Conservation (phyloP, 2,329 filamentous ascomycete genomes). For the Colletotrichum sp. region DNA sequence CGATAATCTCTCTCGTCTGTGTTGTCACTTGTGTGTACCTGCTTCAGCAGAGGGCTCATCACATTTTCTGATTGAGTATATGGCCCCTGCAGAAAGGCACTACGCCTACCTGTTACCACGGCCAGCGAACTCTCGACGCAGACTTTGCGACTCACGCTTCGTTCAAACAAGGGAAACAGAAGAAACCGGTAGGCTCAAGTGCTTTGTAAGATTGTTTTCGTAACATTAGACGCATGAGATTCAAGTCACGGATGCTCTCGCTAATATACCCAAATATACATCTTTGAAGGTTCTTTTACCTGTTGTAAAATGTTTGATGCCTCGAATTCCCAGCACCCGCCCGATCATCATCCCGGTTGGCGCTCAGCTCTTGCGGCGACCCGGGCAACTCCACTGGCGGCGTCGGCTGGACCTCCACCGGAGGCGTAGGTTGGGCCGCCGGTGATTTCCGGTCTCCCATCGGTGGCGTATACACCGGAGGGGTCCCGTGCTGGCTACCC, state of each 20-base stretch:
- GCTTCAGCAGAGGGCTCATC: background rate
- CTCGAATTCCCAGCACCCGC: background rate
- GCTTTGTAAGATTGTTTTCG: background rate
- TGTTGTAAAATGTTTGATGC: constrained; percentile 20
- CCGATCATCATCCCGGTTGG: background rate
- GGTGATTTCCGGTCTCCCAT: background rate
- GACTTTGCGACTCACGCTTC: no score
- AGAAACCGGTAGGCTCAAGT: background rate
- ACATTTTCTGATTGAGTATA: no score
- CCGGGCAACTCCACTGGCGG: background rate
- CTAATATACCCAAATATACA: background rate
- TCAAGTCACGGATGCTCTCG: background rate
- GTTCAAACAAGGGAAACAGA: background rate
- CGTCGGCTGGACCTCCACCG: background rate
- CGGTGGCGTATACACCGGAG: constrained; percentile 13
- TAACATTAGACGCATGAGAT: background rate
- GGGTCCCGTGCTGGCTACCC: background rate
- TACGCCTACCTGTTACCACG: no score
- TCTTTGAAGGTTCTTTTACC: background rate
- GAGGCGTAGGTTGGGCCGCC: background rate
- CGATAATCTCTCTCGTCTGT: background rate
- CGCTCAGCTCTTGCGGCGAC: constrained; percentile 15
- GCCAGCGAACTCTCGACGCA: no score
- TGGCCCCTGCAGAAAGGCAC: no score
- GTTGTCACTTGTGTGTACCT: background rate